Base-by-base conservation (phyloP, 257 asterid species). In the Petunia axillaris region DNA sequence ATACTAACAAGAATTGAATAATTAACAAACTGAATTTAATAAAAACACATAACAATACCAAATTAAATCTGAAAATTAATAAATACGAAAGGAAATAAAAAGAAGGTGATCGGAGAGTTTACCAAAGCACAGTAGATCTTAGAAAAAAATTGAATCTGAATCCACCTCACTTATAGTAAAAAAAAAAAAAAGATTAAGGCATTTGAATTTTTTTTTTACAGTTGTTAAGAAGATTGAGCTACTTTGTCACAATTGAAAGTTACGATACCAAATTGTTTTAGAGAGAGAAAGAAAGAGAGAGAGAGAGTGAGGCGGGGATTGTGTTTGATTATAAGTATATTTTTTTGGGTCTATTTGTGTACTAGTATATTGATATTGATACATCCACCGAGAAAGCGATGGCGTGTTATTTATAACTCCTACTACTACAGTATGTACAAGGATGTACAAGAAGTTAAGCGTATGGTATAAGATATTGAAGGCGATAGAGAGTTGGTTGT, bases 41-140 rank as follows among this genome's bases (percentile, higher is more conserved):
- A 75, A 77, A 57, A 55, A 66, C 38, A 58, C 79, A 62, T 73
- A 64, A 65, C 40, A 50, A 68, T 62, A 81, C 82, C 62, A 46
- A 36, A 64, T 1, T 14, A 46, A 58, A 64, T 53, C 68, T 40
- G 38, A 15, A 15, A 44, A 64, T 6, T 25, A 38, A 79, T 44
- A 6, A 66, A 55, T 4, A 76, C 36, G 41, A 50, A 35, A 2
- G 58, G n/a, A 44, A 76, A 4, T n/a, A 2, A n/a, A n/a, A 63
- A 6, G 78, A 65, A 70, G 9, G 76, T 85, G 92, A 89, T 88
- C 88, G 88, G 85, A 74, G 85, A 90, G 83, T 70, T 81, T 81
- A 89, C 91, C 90, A 77, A 25, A 25, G 83, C 85, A 71, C 60
- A 83, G 88, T 89, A 89, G 97, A 92, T 92, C 95, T 88, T 79